A percentile compares a stretch with the other conserved stretches of the same genome.
phyloP scores from a whole-genome alignment of 192 early-diverging fungal genomes.

The Neocallimastix lanati region DNA sequence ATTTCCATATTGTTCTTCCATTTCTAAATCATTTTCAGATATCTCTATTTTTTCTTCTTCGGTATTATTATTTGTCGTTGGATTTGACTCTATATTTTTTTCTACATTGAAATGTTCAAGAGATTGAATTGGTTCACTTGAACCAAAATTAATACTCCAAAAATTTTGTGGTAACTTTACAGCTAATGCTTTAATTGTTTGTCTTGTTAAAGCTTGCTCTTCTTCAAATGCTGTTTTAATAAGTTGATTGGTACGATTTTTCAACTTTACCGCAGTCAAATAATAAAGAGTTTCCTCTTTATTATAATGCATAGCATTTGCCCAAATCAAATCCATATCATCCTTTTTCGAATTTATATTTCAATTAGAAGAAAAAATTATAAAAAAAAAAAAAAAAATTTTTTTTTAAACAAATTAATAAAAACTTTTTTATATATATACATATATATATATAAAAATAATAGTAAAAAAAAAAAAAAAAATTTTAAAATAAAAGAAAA shows the following conservation, averaged over 20 bases:
- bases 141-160: not conserved
- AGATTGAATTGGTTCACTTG: not conserved
- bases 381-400: no score
- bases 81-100: not conserved
- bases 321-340: conserved; percentile 50
- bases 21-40: no score
- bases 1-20: no score
- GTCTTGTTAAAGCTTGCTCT: not conserved
- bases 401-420: no score
- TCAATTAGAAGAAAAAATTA: no score
- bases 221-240: conserved; percentile 12
- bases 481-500: no score
- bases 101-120: not conserved
- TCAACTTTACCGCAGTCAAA: conserved; percentile 35
- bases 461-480: not conserved
- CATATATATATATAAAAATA: not conserved
- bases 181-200: not conserved
- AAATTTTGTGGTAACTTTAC: not conserved
- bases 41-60: no score
- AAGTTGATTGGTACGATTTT: conserved; percentile 13
- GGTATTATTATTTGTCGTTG: no score
- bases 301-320: conserved; percentile 63
- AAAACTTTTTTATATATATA: not conserved
- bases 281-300: conserved; percentile 49
- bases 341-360: conserved; percentile 13